A percentile compares a stretch with the other conserved stretches of the same genome.
These are phyloP conservation scores for Mortierella sp. DNA, from an alignment of 371 early-diverging fungal species.

Conservation along the genomic window DNA sequence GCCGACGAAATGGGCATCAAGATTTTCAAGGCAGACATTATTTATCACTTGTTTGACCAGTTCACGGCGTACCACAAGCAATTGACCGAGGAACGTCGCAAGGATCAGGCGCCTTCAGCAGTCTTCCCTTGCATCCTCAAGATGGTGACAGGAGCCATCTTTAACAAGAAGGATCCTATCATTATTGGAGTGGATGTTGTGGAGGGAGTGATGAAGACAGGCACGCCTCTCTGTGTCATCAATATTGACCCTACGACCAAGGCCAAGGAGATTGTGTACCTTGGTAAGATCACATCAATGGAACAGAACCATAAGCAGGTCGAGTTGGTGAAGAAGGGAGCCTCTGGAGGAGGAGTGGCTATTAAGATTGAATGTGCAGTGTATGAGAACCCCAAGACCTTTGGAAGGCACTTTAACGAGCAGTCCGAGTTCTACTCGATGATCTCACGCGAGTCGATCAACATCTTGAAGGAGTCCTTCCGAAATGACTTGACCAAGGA, in stretches of 20 bases:
- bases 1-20: conserved; percentile 95
- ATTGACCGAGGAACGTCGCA: conserved; percentile 78
- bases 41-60: conserved; percentile 99
- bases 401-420: conserved; percentile 97
- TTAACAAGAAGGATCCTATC: conserved; percentile 98
- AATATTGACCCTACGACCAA: conserved; percentile 81
- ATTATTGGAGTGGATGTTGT: conserved; percentile 98
- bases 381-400: conserved; percentile 91
- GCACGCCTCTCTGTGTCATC: conserved; percentile 97
- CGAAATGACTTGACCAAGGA: conserved; percentile 95
- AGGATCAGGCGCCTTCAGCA: conserved; percentile 89
- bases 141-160: conserved; percentile 96
- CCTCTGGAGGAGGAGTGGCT: conserved; percentile 90
- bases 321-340: conserved; percentile 88
- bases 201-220: conserved; percentile 92
- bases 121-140: conserved; percentile 97
- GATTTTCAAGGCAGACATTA: conserved; percentile 98
- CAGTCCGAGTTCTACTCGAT: conserved; percentile 80
- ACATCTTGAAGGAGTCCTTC: conserved; percentile 97
- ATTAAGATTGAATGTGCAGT: conserved; percentile 95
- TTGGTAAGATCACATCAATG: conserved; percentile 97
- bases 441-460: conserved; percentile 95
- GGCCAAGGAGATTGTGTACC: conserved; percentile 71
- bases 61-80: conserved; percentile 86
- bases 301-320: conserved; percentile 95